Conservation (phyloP, 2,329 filamentous ascomycete species). For the Eutypella sp. region DNA sequence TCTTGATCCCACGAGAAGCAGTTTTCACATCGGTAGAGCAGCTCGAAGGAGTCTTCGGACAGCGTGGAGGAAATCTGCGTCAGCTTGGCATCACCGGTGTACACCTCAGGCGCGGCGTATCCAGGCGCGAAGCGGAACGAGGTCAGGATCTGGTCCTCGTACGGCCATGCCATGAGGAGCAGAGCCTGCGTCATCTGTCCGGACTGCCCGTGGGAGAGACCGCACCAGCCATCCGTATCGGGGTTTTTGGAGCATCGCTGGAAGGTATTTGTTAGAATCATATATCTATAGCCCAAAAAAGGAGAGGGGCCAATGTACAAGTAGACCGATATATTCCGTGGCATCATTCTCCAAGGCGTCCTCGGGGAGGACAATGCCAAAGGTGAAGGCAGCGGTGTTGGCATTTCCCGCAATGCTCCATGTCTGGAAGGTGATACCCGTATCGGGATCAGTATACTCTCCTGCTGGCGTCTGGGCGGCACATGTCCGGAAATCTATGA, state of each 20-base stretch:
- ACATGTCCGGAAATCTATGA: slow-evolving; percentile 20
- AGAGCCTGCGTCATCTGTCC: slow-evolving; percentile 33
- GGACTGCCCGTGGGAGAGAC: slow-evolving; percentile 26
- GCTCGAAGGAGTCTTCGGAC: slow-evolving; percentile 52
- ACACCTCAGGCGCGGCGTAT: slow-evolving; percentile 54
- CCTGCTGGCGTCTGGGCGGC: slow-evolving; percentile 20
- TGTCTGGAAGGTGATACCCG: slow-evolving; percentile 26
- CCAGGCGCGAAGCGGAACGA: slow-evolving; percentile 55
- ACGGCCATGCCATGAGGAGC: slow-evolving; percentile 54
- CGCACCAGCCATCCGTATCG: slow-evolving; percentile 21
- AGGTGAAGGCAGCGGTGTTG: slow-evolving; percentile 16
- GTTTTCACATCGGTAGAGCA: slow-evolving; percentile 60
- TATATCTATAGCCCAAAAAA: not conserved
- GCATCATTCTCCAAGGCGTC: slow-evolving; percentile 25
- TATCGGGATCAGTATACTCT: slow-evolving; percentile 24
- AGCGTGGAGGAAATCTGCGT: slow-evolving; percentile 56
- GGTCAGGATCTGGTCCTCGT: slow-evolving; percentile 49
- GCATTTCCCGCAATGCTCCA: slow-evolving; percentile 10
- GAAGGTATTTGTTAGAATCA: slow-evolving; percentile 7
- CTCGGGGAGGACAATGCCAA: slow-evolving; percentile 23
- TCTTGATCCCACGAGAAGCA: slow-evolving; percentile 52
- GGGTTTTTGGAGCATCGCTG: slow-evolving; percentile 22
- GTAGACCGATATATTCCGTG: slow-evolving; percentile 24
- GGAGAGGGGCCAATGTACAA: slow-evolving; percentile 17
- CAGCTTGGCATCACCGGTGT: slow-evolving; percentile 57